phyloP scores from a whole-genome alignment of 768 basidiomycete genomes.

The Podaxis carcinomalis region DNA sequence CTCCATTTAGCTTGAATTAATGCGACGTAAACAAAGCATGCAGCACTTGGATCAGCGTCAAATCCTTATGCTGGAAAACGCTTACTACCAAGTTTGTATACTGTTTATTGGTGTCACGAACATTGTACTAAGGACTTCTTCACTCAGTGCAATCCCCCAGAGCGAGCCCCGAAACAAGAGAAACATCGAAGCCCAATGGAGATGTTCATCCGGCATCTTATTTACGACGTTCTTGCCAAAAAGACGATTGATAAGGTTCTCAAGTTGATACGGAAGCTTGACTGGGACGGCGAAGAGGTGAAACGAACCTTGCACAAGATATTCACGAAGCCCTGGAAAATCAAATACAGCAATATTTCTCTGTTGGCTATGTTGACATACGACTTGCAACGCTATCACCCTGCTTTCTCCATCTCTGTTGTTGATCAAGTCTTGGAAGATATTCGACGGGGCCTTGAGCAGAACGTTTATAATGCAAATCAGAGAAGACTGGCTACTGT shows the following conservation, averaged over 20 bases:
- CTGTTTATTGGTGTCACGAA: no score
- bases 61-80: constrained; percentile 88
- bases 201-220: constrained; percentile 92
- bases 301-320: constrained; percentile 72
- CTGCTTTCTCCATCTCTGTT: constrained; percentile 80
- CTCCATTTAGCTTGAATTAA: constrained; percentile 71
- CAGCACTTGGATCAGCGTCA: constrained; percentile 93
- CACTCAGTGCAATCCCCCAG: constrained; percentile 90
- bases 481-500: constrained; percentile 88
- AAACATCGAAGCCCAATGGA: constrained; percentile 86
- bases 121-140: background rate
- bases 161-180: constrained; percentile 79
- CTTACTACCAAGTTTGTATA: constrained; percentile 83
- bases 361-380: constrained; percentile 93
- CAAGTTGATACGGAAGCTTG: constrained; percentile 86
- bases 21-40: constrained; percentile 91
- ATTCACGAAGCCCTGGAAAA: constrained; percentile 98
- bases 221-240: constrained; percentile 90
- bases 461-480: constrained; percentile 92
- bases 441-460: constrained; percentile 84
- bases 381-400: constrained; percentile 90
- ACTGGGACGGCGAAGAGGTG: constrained; percentile 82
- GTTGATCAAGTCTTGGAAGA: constrained; percentile 96
- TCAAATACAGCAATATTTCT: constrained; percentile 87
- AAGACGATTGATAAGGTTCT: constrained; percentile 95